phyloP scores from a whole-genome alignment of 176 grass and related monocot species.

The Cocos nucifera region DNA sequence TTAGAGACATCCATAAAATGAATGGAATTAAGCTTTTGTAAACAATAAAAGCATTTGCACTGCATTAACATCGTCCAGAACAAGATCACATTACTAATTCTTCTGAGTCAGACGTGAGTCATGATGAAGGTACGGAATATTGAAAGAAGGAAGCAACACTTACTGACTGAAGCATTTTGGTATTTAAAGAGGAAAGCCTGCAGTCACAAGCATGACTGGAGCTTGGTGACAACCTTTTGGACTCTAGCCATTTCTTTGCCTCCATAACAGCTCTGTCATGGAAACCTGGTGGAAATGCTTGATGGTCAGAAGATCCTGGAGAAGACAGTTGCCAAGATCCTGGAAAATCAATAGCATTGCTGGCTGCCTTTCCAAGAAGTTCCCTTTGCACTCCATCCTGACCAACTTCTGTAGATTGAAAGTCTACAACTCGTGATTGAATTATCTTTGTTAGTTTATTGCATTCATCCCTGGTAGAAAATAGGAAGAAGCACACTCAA shows the following conservation, averaged over 20 bases:
- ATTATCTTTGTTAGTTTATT: constrained; percentile 63
- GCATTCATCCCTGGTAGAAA: constrained; percentile 59
- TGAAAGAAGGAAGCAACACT: constrained; percentile 9
- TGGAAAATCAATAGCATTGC: constrained; percentile 19
- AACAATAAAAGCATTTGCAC: no score
- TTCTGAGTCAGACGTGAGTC: not conserved
- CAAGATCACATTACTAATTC: not conserved
- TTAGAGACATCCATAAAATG: no score
- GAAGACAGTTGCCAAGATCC: constrained; percentile 19
- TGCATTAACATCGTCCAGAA: not conserved
- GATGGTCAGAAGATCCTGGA: constrained; percentile 20
- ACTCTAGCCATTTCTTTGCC: constrained; percentile 30
- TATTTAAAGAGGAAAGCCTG: constrained; percentile 23
- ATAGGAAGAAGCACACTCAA: constrained; percentile 13
- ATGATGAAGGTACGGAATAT: constrained; percentile 6
- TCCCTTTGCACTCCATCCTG: constrained; percentile 5
- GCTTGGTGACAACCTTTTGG: constrained; percentile 16
- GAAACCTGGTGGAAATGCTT: constrained; percentile 12
- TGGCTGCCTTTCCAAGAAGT: not conserved
- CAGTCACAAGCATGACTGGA: constrained; percentile 8
- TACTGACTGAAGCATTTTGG: constrained; percentile 15
- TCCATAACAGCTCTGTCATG: constrained; percentile 28
- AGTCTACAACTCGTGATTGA: constrained; percentile 54
- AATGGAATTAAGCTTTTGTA: no score
- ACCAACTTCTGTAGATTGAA: constrained; percentile 26